Evolutionary conservation across 768 basidiomycete genomes (phyloP), one percentile per base, ranked within the genome.

Genomic region (Tremella fuciformis): DNA sequence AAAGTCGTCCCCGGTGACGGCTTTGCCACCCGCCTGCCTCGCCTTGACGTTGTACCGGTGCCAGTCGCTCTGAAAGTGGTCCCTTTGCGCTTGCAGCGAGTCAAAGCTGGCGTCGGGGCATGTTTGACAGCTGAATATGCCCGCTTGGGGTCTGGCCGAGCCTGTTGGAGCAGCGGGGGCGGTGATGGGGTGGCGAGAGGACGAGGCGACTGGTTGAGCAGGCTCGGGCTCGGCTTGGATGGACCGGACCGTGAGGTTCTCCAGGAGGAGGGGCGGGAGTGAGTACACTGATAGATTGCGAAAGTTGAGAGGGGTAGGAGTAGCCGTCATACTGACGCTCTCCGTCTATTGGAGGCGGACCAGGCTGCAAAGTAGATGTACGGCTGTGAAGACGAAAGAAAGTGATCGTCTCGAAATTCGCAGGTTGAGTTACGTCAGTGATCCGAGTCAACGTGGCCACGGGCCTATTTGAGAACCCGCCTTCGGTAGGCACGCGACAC

Each of bases 41-140:
- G 84, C 82, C 78, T 94, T 96, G 65, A 92, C 88, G 75, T 98
- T 98, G 79, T 94, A 98, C 58, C 92, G 84, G 81, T 99, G 94
- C 96, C 94, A 98, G 77, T 99, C 94, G 9, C 89, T 89, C 65
- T 86, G 85, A 75, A 89, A 96, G 77, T 98, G 94, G 1, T 79
- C 75, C 51, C 92, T 82, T 67, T 97, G 91, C 58, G 88, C 88
- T 34, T 88, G 84, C 6, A 98, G 82, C 57, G 86, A 85, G 13
- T 79, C 64, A 63, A 98, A 97, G 0, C 78, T 67, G 2, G 83
- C 81, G 3, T 85, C 87, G 1, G 66, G 68, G 57, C 74, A 75
- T 22, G 74, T 67, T 41, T 73, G 70, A 57, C 72, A 79, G 42
- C 57, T 59, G n/a, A 73, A 57, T 4, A 60, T 40, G 8, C 62